Evolutionary conservation across 1,284 basidiomycete genomes (phyloP), one percentile per base, ranked within the genome.

Genomic region (Rhodotorula glutinis): DNA sequence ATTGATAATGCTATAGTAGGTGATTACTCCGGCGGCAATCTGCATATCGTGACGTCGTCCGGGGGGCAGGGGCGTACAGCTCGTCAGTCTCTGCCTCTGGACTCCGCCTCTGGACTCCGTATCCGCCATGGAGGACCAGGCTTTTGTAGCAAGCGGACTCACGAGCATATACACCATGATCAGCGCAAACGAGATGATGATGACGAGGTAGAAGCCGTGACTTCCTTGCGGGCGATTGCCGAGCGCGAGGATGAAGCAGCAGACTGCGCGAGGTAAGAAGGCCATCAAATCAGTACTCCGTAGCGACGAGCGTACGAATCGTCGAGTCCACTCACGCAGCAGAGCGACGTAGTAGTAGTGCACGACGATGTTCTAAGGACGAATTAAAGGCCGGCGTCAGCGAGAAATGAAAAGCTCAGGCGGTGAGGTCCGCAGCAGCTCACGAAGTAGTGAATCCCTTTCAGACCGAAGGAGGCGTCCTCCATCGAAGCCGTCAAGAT

Each of bases 141-240:
- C 38, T n/a, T 41, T 23, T 14, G 11, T 7, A 29, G 40, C 19
- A 46, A 19, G 1, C 17, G 21, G 11, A 57, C 11, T 14, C 63
- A 92, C 91, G 69, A 85, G 90, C 92, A 96, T 96, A 77, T 96
- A 96, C 17, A 92, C 78, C 41, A 92, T 96, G 69, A 96, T 87
- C n/a, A 92, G 21, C 5, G 83, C 91, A 78, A 93, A 95, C 0
- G 91, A 90, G 46, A 93, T 75, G 75, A 94, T 87, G 46, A 90
- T 87, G 14, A 85, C 74, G 1, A 90, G 92, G 77, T 92, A 95
- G 13, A 85, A 85, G 83, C 87, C 86, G 76, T 90, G 91, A 3
- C 87, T 79, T 13, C 94, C 93, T 75, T 93, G 91, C 4, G 95
- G 94, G 49, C 93, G 81, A 78, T 98, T 97, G 3, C 95, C 95